Percentiles rank a stretch among this genome's conserved stretches.
phyloP scores from a whole-genome alignment of 2,329 filamentous ascomycete species.

The Dactylellina cionopaga region DNA sequence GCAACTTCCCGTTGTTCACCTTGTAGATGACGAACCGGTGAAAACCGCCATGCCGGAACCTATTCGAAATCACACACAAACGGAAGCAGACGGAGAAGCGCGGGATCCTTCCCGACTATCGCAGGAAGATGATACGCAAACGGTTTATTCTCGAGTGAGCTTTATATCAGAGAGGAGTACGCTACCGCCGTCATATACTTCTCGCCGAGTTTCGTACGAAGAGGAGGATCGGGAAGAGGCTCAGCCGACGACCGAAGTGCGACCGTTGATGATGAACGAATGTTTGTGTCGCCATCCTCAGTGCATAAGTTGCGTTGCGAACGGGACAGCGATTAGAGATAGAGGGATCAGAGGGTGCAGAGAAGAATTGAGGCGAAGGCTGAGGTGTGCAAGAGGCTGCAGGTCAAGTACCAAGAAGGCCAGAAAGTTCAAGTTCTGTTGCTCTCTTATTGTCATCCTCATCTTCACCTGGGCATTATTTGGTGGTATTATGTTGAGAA shows the following conservation, averaged over 20 bases:
- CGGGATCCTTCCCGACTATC: conserved; percentile 7
- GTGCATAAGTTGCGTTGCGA: conserved; percentile 45
- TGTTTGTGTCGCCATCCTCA: conserved; percentile 44
- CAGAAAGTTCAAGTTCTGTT: conserved; percentile 50
- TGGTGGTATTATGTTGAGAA: conserved; percentile 38
- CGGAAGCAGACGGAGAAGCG: not conserved
- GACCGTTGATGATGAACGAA: conserved; percentile 37
- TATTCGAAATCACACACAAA: not conserved
- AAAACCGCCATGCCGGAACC: conserved; percentile 48
- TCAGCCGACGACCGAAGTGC: not conserved
- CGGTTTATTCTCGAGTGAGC: conserved; percentile 44
- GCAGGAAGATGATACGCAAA: conserved; percentile 39
- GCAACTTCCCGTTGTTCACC: conserved; percentile 42
- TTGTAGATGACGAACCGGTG: conserved; percentile 42
- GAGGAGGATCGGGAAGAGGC: conserved; percentile 20
- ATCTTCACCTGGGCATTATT: conserved; percentile 44
- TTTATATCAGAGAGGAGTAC: conserved; percentile 51
- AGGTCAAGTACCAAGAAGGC: conserved; percentile 33
- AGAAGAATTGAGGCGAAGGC: conserved; percentile 24
- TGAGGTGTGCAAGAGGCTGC: conserved; percentile 42
- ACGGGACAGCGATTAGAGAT: conserved; percentile 22
- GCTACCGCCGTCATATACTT: conserved; percentile 48
- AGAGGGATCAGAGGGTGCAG: not conserved
- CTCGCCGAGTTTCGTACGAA: conserved; percentile 46
- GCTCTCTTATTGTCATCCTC: conserved; percentile 26